phyloP scores from a whole-genome alignment of 148 eudicot species.

The Silene conica region DNA sequence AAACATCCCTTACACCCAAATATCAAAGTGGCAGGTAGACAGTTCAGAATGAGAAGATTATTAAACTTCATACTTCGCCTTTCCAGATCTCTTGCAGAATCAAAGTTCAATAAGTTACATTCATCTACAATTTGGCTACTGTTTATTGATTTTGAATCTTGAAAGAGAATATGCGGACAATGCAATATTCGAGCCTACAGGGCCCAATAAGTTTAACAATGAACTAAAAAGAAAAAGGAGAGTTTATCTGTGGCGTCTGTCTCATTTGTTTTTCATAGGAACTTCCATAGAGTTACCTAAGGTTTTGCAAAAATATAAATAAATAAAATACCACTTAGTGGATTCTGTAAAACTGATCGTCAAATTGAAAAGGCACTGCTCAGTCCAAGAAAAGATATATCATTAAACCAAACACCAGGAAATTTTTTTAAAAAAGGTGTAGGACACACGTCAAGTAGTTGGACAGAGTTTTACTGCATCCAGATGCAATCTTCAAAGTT shows the following conservation, averaged over 20 bases:
- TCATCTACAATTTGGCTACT: background rate
- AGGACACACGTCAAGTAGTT: constrained; percentile 73
- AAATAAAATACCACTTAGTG: background rate
- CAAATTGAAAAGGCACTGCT: background rate
- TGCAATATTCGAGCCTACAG: background rate
- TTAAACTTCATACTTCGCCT: background rate
- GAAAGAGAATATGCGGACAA: too few species aligned
- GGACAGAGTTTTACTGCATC: constrained; percentile 88
- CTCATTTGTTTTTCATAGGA: too few species aligned
- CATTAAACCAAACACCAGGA: background rate
- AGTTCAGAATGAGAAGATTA: background rate
- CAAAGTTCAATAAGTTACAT: background rate
- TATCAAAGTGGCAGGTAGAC: background rate
- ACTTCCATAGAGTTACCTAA: too few species aligned
- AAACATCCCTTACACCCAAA: background rate
- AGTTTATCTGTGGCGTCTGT: too few species aligned
- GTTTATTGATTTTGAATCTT: background rate
- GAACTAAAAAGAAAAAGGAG: too few species aligned
- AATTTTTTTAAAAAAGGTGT: constrained; percentile 7
- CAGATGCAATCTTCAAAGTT: constrained; percentile 86
- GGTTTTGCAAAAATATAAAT: too few species aligned
- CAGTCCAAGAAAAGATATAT: background rate
- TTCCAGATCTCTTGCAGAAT: background rate
- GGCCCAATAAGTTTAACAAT: too few species aligned
- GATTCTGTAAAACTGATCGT: background rate